Evolutionary conservation across 371 early-diverging fungal genomes (phyloP).

Genomic region (Dichotomocladium elegans): DNA sequence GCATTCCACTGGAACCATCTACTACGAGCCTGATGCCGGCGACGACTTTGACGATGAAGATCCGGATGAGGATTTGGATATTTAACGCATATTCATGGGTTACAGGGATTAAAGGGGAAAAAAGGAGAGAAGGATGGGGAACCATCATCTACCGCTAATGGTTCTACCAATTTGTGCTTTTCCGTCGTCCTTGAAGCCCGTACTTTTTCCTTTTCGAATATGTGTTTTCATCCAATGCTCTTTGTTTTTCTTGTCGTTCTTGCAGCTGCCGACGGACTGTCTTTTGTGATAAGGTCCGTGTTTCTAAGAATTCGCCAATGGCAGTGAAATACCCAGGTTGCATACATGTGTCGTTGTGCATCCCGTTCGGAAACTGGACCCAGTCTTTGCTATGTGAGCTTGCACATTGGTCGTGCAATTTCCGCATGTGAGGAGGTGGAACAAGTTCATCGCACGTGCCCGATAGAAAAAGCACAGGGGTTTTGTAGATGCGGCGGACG

Average conservation of each 20-base stretch:
- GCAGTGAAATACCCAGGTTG: slow-evolving; percentile 79
- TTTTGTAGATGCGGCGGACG: slow-evolving; percentile 58
- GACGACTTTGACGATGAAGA: slow-evolving; percentile 29
- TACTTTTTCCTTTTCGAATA: slow-evolving; percentile 6
- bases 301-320: slow-evolving; percentile 46
- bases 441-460: slow-evolving; percentile 84
- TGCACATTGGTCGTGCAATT: slow-evolving; percentile 56
- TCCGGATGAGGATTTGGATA: slow-evolving; percentile 26
- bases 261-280: not conserved
- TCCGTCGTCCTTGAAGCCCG: slow-evolving; percentile 6
- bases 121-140: slow-evolving; percentile 1
- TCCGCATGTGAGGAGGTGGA: slow-evolving; percentile 84
- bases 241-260: not conserved
- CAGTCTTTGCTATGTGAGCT: slow-evolving; percentile 53
- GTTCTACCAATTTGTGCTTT: slow-evolving; percentile 10
- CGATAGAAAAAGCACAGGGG: slow-evolving; percentile 83
- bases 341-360: slow-evolving; percentile 91
- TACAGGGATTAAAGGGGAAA: not conserved
- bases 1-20: slow-evolving; percentile 12
- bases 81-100: not conserved
- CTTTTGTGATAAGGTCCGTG: slow-evolving; percentile 1
- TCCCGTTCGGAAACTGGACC: slow-evolving; percentile 76
- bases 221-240: not conserved
- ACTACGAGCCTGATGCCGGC: slow-evolving; percentile 26
- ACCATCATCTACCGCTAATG: too few species aligned